Conservation (phyloP, 768 basidiomycete species). For the Calocybe cyanea region DNA sequence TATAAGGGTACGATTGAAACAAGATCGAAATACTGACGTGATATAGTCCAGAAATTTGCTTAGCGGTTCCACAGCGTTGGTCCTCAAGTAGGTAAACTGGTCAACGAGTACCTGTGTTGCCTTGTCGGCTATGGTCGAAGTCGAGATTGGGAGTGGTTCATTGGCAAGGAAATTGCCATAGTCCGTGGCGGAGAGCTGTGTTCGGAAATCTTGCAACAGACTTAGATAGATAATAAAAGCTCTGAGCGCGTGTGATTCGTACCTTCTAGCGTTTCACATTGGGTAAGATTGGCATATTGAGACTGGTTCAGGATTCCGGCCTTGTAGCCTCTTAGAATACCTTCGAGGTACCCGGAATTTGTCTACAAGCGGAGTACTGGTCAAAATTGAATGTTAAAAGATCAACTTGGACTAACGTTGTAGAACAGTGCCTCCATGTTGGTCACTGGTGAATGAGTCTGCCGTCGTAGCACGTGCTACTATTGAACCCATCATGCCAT, state of each 20-base stretch:
- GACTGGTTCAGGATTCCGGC: conserved; percentile 84
- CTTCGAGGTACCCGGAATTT: conserved; percentile 73
- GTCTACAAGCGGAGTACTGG: conserved; percentile 40
- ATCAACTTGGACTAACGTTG: conserved; percentile 50
- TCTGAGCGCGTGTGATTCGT: conserved; percentile 13
- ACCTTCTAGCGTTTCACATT: conserved; percentile 98
- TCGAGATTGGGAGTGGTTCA: conserved; percentile 89
- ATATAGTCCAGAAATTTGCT: conserved; percentile 96
- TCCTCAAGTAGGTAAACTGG: conserved; percentile 93
- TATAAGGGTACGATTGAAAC: conserved; percentile 1
- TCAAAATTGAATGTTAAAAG: conserved; percentile 1
- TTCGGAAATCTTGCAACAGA: conserved; percentile 74
- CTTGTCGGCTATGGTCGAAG: conserved; percentile 93
- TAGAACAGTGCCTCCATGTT: conserved; percentile 86
- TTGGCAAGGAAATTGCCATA: conserved; percentile 98
- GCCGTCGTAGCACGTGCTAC: no score
- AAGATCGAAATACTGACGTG: conserved; percentile 59
- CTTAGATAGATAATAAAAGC: not conserved
- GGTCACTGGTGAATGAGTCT: conserved; percentile 11
- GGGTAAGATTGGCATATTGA: conserved; percentile 90
- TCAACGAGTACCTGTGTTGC: conserved; percentile 94
- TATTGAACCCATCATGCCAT: no score
- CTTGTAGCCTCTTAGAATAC: conserved; percentile 88
- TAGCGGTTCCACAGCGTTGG: conserved; percentile 87
- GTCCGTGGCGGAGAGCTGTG: conserved; percentile 94